phyloP scores from a whole-genome alignment of 768 basidiomycete species.

The Lentinula sp. region DNA sequence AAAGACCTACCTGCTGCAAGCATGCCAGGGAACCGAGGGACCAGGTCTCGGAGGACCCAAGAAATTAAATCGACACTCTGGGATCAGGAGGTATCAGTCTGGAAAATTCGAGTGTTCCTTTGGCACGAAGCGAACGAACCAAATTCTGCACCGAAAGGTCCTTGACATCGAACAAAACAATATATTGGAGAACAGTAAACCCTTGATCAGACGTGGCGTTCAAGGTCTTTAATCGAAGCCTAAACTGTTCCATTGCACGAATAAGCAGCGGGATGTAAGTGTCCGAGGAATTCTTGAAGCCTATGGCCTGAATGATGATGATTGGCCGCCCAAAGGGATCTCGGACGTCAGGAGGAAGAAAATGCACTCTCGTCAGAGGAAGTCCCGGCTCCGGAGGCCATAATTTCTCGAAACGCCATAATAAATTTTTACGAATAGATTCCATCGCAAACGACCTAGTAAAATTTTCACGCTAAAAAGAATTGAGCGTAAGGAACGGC shows the following conservation, averaged over 20 bases:
- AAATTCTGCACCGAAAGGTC: constrained; percentile 47
- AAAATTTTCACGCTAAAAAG: constrained; percentile 58
- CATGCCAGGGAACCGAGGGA: constrained; percentile 73
- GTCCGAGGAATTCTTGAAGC: constrained; percentile 32
- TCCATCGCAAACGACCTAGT: constrained; percentile 57
- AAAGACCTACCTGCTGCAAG: constrained; percentile 55
- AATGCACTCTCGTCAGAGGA: constrained; percentile 35
- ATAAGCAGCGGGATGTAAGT: constrained; percentile 28
- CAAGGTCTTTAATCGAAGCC: constrained; percentile 47
- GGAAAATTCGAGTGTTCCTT: no score
- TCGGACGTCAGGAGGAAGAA: constrained; percentile 44
- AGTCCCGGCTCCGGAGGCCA: constrained; percentile 25
- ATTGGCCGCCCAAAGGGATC: constrained; percentile 68
- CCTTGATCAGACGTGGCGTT: constrained; percentile 26
- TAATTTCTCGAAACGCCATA: constrained; percentile 50
- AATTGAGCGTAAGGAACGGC: constrained; percentile 6
- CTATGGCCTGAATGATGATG: constrained; percentile 43
- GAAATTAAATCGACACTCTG: constrained; percentile 57
- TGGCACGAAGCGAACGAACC: constrained; percentile 31
- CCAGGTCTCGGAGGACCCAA: constrained; percentile 61
- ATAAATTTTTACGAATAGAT: constrained; percentile 45
- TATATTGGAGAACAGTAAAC: constrained; percentile 54
- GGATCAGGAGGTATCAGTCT: neutral
- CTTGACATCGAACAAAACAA: constrained; percentile 60
- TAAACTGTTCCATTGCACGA: constrained; percentile 49